Evolutionary conservation across 148 eudicot genomes (phyloP).

Genomic region (Camellia granthamiana): DNA sequence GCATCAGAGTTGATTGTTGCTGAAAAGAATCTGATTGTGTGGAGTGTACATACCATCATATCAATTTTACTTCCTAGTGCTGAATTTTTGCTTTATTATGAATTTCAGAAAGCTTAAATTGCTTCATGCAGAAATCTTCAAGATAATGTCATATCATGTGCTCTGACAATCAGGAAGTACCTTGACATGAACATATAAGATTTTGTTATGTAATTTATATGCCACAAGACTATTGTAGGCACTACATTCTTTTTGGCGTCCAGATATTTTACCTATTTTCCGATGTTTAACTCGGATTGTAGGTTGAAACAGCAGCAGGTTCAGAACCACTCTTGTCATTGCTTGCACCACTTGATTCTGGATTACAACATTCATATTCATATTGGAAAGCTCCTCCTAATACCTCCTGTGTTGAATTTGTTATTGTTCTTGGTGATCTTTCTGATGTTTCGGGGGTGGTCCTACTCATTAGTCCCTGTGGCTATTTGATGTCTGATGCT

Average conservation of each 20-base stretch:
- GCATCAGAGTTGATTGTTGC: not conserved
- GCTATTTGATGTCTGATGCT: slow-evolving; percentile 86
- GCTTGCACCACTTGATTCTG: slow-evolving; percentile 73
- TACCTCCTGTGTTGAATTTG: slow-evolving; percentile 67
- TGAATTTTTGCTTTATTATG: not conserved
- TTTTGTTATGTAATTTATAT: not conserved
- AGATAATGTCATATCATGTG: not conserved
- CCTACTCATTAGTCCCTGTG: slow-evolving; percentile 80
- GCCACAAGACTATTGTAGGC: not conserved
- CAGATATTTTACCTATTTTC: slow-evolving; percentile 6
- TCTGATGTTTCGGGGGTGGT: slow-evolving; percentile 85
- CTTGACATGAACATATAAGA: not conserved
- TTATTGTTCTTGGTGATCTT: slow-evolving; percentile 63
- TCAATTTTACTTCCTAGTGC: not conserved
- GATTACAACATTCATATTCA: slow-evolving; percentile 40
- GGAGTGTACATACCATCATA: not conserved
- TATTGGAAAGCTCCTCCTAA: slow-evolving; percentile 90
- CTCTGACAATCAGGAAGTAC: not conserved
- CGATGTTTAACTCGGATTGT: slow-evolving; percentile 18
- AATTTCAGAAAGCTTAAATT: slow-evolving; percentile 7
- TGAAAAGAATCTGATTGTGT: not conserved
- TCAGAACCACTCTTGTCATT: slow-evolving; percentile 83
- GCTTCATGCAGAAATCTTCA: not conserved
- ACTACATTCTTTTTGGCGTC: not conserved
- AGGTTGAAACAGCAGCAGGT: slow-evolving; percentile 88